A percentile compares a stretch with the other conserved stretches of the same genome.
These are phyloP conservation scores for Brassica balearica DNA, from an alignment of 441 rosid genomes.

Conservation along the genomic window DNA sequence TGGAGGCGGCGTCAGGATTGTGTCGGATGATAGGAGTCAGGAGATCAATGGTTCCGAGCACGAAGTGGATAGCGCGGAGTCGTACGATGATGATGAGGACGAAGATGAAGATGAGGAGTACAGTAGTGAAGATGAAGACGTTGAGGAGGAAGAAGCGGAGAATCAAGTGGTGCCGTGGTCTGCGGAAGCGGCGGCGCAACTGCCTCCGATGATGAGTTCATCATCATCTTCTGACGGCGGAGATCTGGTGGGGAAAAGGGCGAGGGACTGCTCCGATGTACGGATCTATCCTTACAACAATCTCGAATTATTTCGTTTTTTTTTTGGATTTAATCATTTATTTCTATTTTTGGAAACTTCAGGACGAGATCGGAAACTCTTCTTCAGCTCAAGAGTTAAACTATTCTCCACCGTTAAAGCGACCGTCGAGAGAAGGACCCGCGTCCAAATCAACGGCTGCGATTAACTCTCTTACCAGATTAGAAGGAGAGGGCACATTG, in stretches of 20 bases:
- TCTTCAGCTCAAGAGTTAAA: constrained; percentile 39
- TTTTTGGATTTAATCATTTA: constrained; percentile 5
- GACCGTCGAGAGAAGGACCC: constrained; percentile 12
- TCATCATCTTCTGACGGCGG: constrained; percentile 57
- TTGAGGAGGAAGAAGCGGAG: constrained; percentile 54
- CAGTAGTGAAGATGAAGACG: constrained; percentile 47
- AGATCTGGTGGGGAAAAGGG: constrained; percentile 50
- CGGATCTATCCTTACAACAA: constrained; percentile 23
- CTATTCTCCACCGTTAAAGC: constrained; percentile 34
- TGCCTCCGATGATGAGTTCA: constrained; percentile 54
- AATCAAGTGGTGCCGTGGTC: constrained; percentile 85
- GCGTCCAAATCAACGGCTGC: constrained; percentile 33
- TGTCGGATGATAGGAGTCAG: background rate
- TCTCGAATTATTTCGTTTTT: background rate
- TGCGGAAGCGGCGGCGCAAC: constrained; percentile 38
- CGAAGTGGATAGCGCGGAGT: constrained; percentile 32
- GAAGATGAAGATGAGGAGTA: constrained; percentile 46
- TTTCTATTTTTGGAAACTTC: background rate
- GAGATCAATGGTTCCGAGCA: background rate
- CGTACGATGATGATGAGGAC: constrained; percentile 46
- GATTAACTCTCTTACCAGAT: constrained; percentile 20
- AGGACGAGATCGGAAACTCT: constrained; percentile 42
- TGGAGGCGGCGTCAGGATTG: background rate
- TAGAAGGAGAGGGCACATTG: constrained; percentile 16
- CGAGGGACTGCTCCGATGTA: constrained; percentile 64